Percentiles rank a stretch among this genome's conserved stretches.
These are phyloP conservation scores for Fusarium agapanthi DNA, from an alignment of 2,329 filamentous ascomycete species.

Conservation along the genomic window DNA sequence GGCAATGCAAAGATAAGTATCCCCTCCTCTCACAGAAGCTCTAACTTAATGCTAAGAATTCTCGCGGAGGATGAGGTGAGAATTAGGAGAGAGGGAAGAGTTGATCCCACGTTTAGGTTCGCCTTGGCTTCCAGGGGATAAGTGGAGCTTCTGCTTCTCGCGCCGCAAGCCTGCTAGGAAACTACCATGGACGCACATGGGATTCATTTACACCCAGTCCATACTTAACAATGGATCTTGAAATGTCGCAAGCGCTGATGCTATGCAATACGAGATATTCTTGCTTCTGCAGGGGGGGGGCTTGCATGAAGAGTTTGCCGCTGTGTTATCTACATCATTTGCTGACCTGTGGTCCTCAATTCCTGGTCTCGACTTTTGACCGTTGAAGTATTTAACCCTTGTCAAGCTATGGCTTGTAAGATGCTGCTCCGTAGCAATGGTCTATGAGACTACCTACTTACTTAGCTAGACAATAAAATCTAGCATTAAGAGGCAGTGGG, in stretches of 20 bases:
- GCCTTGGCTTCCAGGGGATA: constrained; percentile 24
- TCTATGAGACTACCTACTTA: background rate
- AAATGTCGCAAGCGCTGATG: background rate
- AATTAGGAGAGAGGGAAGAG: constrained; percentile 34
- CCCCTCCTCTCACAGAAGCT: constrained; percentile 31
- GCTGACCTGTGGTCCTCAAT: background rate
- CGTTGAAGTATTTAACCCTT: constrained; percentile 14
- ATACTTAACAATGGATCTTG: background rate
- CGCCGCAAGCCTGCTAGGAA: constrained; percentile 3
- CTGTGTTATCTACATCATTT: background rate
- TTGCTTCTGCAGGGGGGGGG: background rate
- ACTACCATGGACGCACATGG: background rate
- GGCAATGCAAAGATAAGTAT: constrained; percentile 37
- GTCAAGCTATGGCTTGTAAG: constrained; percentile 12
- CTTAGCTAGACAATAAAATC: constrained; percentile 10
- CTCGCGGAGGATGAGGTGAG: constrained; percentile 38
- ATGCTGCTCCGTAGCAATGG: no score
- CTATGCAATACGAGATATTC: background rate
- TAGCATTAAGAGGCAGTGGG: background rate
- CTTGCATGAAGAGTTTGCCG: background rate
- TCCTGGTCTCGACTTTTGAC: background rate
- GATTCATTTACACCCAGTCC: background rate
- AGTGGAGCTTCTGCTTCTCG: constrained; percentile 15
- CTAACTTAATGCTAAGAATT: constrained; percentile 30
- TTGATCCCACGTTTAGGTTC: constrained; percentile 1